A percentile compares a stretch with the other conserved stretches of the same genome.
These are phyloP conservation scores for Astragalus membranaceus DNA, from an alignment of 306 rosid species.

Conservation along the genomic window DNA sequence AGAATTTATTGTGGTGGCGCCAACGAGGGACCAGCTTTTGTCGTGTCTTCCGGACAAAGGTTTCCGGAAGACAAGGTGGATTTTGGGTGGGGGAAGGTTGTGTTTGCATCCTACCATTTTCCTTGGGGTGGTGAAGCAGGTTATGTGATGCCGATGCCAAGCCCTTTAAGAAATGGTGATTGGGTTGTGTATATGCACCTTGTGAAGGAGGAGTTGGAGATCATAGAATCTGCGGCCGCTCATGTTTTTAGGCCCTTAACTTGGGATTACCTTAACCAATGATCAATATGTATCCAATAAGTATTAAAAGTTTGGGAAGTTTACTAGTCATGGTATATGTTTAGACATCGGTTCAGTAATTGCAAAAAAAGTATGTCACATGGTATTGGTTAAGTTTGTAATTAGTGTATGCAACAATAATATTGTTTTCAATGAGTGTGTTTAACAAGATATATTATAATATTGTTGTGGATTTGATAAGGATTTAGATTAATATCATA, in stretches of 20 bases:
- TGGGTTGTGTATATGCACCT: constrained; percentile 89
- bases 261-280: constrained; percentile 39
- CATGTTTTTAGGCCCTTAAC: constrained; percentile 52
- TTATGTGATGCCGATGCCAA: constrained; percentile 86
- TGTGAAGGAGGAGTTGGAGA: constrained; percentile 30
- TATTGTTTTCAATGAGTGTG: neutral
- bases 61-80: constrained; percentile 49
- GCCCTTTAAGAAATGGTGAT: constrained; percentile 52
- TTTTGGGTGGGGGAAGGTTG: constrained; percentile 72
- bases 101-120: constrained; percentile 76
- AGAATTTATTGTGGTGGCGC: constrained; percentile 24
- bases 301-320: neutral
- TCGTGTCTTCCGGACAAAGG: constrained; percentile 67
- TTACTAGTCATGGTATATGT: neutral
- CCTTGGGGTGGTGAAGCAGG: constrained; percentile 76
- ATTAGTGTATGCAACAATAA: neutral
- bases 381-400: neutral
- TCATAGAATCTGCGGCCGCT: constrained; percentile 44
- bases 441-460: neutral
- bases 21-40: constrained; percentile 45
- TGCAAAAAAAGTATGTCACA: neutral
- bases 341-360: neutral
- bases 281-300: neutral
- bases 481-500: neutral
- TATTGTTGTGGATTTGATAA: neutral